phyloP scores from a whole-genome alignment of 805 yeast genomes.

The Debaryomyces tyrocola region DNA sequence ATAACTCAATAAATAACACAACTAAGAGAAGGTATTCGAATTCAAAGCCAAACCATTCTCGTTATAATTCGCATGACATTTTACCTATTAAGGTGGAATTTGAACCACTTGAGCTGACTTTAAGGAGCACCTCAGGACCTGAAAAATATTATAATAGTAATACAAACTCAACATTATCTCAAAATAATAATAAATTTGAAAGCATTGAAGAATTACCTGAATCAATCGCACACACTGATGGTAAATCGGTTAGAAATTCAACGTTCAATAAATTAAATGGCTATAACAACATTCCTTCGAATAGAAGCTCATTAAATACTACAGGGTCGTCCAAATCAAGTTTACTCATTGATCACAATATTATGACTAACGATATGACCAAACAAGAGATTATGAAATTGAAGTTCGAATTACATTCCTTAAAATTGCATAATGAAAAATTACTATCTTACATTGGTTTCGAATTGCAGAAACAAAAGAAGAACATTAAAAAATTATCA shows the following conservation, averaged over 20 bases:
- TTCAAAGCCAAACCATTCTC: conserved; percentile 33
- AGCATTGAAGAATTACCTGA: conserved; percentile 16
- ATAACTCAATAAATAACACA: conserved; percentile 10
- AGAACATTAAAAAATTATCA: conserved; percentile 38
- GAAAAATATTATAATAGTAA: conserved; percentile 16
- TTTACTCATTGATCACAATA: conserved; percentile 23
- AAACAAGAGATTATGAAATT: conserved; percentile 51
- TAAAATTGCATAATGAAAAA: conserved; percentile 56
- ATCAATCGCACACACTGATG: conserved; percentile 3
- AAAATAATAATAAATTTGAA: conserved; percentile 7
- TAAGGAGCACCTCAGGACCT: conserved; percentile 29
- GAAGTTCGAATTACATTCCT: conserved; percentile 53
- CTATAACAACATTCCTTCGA: conserved; percentile 9
- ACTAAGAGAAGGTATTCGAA: conserved; percentile 26
- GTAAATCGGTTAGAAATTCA: conserved; percentile 16
- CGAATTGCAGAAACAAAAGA: conserved; percentile 50
- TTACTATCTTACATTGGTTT: conserved; percentile 58
- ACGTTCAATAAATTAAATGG: conserved; percentile 34
- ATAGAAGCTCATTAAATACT: conserved; percentile 14
- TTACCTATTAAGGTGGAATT: conserved; percentile 45
- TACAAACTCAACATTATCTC: not conserved
- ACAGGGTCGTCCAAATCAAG: conserved; percentile 29
- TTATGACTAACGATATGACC: conserved; percentile 24
- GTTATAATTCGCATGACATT: conserved; percentile 44
- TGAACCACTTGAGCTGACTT: conserved; percentile 21